Conservation (phyloP, 805 yeast genomes). For the Sugiyamaella mastotermitis region DNA sequence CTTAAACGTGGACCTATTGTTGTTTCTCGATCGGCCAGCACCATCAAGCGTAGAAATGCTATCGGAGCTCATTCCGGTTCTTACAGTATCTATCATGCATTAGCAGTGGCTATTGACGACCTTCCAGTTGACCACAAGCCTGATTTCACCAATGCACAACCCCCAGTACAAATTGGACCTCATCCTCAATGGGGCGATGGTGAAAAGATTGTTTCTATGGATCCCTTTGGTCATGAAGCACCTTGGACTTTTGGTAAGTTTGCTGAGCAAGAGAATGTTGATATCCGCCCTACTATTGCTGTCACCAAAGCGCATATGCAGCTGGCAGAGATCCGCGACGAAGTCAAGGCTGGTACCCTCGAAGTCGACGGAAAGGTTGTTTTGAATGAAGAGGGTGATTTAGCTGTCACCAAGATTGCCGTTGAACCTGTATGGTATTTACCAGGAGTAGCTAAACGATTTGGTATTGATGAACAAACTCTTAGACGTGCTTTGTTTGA, state of each 20-base stretch:
- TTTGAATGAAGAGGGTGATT: constrained; percentile 52
- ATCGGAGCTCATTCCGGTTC: constrained; percentile 64
- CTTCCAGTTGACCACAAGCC: constrained; percentile 47
- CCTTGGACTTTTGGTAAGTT: constrained; percentile 50
- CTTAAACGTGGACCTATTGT: constrained; percentile 51
- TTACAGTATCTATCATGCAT: constrained; percentile 57
- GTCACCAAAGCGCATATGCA: constrained; percentile 63
- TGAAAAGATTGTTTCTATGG: constrained; percentile 57
- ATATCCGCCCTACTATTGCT: constrained; percentile 59
- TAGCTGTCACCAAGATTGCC: constrained; percentile 58
- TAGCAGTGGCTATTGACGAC: constrained; percentile 58
- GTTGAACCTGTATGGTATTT: constrained; percentile 68
- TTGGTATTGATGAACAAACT: constrained; percentile 49
- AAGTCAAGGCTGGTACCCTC: constrained; percentile 47
- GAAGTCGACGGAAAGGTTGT: constrained; percentile 57
- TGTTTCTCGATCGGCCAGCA: constrained; percentile 44
- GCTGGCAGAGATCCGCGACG: constrained; percentile 51
- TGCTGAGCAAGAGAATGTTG: constrained; percentile 42
- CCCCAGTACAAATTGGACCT: constrained; percentile 50
- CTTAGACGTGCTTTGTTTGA: constrained; percentile 57
- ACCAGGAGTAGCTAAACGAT: constrained; percentile 63
- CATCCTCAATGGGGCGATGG: constrained; percentile 51
- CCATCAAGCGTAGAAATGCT: constrained; percentile 50
- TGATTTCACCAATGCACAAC: constrained; percentile 58
- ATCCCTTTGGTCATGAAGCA: constrained; percentile 61